Conservation (phyloP, 2,329 filamentous ascomycete genomes). For the Beauveria varroae region DNA sequence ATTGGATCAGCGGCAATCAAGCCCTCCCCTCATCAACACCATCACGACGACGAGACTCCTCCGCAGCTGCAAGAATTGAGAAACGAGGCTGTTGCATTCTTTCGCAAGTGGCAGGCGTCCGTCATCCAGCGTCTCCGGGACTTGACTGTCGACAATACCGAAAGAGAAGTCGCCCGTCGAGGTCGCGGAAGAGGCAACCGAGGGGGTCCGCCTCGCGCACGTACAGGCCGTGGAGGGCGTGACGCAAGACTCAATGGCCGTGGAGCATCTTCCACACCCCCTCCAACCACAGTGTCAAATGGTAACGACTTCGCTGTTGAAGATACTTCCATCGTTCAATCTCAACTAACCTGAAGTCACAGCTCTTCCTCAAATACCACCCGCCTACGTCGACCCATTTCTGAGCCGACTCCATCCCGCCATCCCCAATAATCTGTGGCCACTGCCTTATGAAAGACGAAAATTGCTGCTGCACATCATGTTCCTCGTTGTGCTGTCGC, state of each 20-base stretch:
- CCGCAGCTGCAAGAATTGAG: constrained; percentile 56
- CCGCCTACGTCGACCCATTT: constrained; percentile 37
- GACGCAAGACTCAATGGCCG: constrained; percentile 3
- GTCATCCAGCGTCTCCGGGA: constrained; percentile 66
- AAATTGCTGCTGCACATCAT: constrained; percentile 64
- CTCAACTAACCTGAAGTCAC: neutral
- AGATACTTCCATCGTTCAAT: constrained; percentile 11
- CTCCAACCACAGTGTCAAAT: constrained; percentile 21
- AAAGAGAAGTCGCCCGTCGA: neutral
- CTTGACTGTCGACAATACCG: constrained; percentile 37
- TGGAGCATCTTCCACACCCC: constrained; percentile 19
- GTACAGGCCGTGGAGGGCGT: constrained; percentile 12
- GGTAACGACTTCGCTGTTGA: constrained; percentile 20
- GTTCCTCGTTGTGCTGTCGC: constrained; percentile 63
- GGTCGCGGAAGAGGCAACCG: constrained; percentile 26
- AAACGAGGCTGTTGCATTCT: constrained; percentile 61
- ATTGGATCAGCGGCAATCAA: constrained; percentile 24
- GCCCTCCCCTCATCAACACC: constrained; percentile 16
- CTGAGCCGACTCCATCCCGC: constrained; percentile 49
- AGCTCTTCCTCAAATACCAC: constrained; percentile 33
- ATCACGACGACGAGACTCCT: constrained; percentile 13
- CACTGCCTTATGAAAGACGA: constrained; percentile 52
- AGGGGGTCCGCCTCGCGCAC: constrained; percentile 1
- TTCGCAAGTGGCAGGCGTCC: constrained; percentile 70
- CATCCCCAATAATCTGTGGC: constrained; percentile 51